These are phyloP conservation scores for Carex parvula DNA, from an alignment of 176 grass and related monocot species.

Conservation along the genomic window DNA sequence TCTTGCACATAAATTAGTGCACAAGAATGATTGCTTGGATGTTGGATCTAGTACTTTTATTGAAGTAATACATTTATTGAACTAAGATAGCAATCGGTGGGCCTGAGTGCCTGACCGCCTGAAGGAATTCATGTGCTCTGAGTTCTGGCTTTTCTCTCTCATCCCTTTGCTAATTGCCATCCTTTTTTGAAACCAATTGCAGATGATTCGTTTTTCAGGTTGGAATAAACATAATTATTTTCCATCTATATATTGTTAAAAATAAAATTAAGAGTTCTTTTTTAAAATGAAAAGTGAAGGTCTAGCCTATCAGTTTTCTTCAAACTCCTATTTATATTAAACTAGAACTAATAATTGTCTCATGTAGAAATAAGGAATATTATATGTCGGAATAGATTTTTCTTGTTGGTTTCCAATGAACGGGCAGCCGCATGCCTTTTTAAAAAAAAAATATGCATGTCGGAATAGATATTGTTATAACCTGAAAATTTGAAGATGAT, in stretches of 20 bases:
- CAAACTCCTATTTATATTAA: too few species aligned
- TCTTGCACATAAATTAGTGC: slow-evolving; percentile 15
- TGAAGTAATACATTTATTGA: slow-evolving; percentile 14
- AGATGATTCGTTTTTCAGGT: slow-evolving; percentile 5
- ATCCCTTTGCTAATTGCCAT: not conserved
- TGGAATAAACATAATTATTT: not conserved
- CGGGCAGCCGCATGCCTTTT: too few species aligned
- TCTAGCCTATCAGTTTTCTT: too few species aligned
- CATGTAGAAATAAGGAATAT: too few species aligned
- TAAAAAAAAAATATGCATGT: too few species aligned
- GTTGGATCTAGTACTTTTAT: not conserved
- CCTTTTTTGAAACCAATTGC: slow-evolving; percentile 22
- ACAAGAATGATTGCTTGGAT: slow-evolving; percentile 4
- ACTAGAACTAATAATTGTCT: too few species aligned
- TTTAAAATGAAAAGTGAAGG: too few species aligned
- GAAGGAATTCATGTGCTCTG: slow-evolving; percentile 18
- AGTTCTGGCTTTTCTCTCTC: slow-evolving; percentile 4
- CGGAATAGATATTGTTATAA: too few species aligned
- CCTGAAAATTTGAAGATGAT: too few species aligned
- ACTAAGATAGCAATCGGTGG: slow-evolving; percentile 10
- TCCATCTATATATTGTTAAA: too few species aligned
- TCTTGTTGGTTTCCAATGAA: too few species aligned
- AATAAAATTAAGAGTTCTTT: too few species aligned
- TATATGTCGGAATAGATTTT: not conserved
- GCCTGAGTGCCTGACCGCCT: slow-evolving; percentile 2